Evolutionary conservation across 139 green algal genomes (phyloP), one percentile per base, ranked within the genome.

Genomic region (Ostreobium quekettii): DNA sequence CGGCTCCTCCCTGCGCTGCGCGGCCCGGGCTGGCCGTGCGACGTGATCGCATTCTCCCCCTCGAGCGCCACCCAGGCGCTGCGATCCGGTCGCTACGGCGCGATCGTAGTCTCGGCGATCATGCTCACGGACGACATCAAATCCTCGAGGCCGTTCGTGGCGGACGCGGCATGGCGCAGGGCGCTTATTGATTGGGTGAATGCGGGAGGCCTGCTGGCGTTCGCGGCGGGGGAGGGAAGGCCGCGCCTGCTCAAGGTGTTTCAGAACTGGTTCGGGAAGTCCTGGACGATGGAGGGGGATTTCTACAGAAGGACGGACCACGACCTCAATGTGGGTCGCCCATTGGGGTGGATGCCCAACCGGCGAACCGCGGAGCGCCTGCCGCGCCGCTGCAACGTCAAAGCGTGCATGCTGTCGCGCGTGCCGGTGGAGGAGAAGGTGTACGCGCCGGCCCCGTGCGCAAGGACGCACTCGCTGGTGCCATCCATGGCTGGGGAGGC

Each of bases 231-330:
- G 64, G 32, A 28, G 64, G 33, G 46, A n/a, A n/a, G n/a, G n/a
- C n/a, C n/a, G n/a, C n/a, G n/a, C n/a, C n/a, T n/a, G n/a, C n/a
- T n/a, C n/a, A n/a, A n/a, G n/a, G n/a, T n/a, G n/a, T n/a, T n/a
- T n/a, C n/a, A n/a, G 15, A 48, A 47, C 8, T 71, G 35, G 33
- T 71, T 71, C 32, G 64, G 64, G 1, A 33, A 63, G 47, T 1
- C 8, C 5, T 71, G 64, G 64, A 24, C 22, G 26, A 71, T 71
- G 64, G 64, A 71, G 46, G 46, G 64, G 2, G 47, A 48, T 33
- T 36, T 31, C 24, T 71, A 71, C 46, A n/a, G 47, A 4, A 71
- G 65, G 48, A 71, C 65, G 11, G 65, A 71, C 47, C 65, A 71
- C 65, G 58, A 47, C 29, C 65, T 71, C 2, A 53, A 64, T 48